Percentiles rank a stretch among this genome's conserved stretches.
These are phyloP conservation scores for Chaetomium sp. DNA, from an alignment of 2,329 filamentous ascomycete genomes.

Conservation along the genomic window DNA sequence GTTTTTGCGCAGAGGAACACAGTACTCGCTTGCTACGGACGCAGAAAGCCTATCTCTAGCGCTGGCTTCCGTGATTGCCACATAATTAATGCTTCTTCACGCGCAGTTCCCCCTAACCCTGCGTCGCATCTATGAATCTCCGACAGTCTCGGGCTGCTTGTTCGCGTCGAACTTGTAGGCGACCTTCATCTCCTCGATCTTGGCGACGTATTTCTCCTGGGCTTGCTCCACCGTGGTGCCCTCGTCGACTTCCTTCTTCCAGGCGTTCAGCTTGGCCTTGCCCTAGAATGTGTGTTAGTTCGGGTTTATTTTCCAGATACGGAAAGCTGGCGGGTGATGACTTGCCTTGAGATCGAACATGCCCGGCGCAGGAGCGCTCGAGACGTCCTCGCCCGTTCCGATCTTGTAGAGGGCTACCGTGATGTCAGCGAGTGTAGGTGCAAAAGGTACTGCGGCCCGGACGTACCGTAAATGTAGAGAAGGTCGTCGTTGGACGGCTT, in stretches of 20 bases:
- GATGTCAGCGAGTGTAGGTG: constrained; percentile 6
- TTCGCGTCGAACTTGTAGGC: constrained; percentile 67
- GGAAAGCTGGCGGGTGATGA: constrained; percentile 6
- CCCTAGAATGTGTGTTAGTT: constrained; percentile 49
- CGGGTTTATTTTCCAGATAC: not conserved
- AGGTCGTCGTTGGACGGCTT: constrained; percentile 67
- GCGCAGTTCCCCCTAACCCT: not conserved
- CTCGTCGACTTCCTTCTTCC: constrained; percentile 70
- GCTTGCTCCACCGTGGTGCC: constrained; percentile 65
- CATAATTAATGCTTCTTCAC: not conserved
- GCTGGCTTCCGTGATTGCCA: not conserved
- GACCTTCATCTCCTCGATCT: constrained; percentile 71
- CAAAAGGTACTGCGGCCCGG: not conserved
- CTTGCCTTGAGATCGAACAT: constrained; percentile 71
- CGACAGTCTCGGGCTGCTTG: constrained; percentile 63
- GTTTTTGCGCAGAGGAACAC: not conserved
- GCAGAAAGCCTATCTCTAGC: not conserved
- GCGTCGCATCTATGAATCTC: constrained; percentile 30
- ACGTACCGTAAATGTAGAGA: constrained; percentile 62
- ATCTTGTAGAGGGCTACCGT: constrained; percentile 60
- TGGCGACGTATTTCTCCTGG: constrained; percentile 73
- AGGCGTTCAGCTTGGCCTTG: constrained; percentile 79
- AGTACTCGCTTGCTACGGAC: constrained; percentile 17
- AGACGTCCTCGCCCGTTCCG: constrained; percentile 58
- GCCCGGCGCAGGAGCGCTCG: constrained; percentile 60